Evolutionary conservation across 2,329 filamentous ascomycete genomes (phyloP).

Genomic region (Neofusicoccum sp.): DNA sequence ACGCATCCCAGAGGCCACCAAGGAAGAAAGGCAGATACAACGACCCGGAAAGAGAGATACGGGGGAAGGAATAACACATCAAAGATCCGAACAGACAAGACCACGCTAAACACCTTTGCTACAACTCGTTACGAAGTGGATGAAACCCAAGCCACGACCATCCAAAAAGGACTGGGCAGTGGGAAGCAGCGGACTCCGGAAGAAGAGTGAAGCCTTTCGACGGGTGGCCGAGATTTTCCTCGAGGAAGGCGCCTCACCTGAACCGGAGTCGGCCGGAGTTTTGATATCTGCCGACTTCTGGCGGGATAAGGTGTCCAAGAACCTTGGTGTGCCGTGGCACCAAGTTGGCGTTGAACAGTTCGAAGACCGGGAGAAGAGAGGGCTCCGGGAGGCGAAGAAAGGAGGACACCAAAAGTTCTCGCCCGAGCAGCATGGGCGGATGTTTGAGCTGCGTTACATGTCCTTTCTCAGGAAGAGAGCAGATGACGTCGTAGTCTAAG

Average conservation of each 20-base stretch:
- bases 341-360: constrained; percentile 20
- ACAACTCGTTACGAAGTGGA: constrained; percentile 17
- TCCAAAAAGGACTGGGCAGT: neutral
- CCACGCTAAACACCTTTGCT: neutral
- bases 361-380: constrained; percentile 21
- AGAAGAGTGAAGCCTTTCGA: neutral
- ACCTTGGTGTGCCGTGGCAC: constrained; percentile 21
- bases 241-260: neutral
- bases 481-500: too few relatives aligned
- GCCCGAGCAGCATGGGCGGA: neutral
- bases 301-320: constrained; percentile 21
- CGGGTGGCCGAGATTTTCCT: constrained; percentile 18
- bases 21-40: neutral
- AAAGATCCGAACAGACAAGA: neutral
- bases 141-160: neutral
- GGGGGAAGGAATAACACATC: neutral
- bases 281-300: neutral
- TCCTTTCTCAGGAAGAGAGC: too few relatives aligned
- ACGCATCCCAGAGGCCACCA: neutral
- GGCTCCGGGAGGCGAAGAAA: constrained; percentile 6
- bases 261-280: neutral
- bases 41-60: neutral
- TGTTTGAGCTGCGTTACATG: neutral
- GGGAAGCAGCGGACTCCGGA: neutral
- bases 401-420: neutral